phyloP scores from a whole-genome alignment of 2,329 filamentous ascomycete genomes.

The Trichophyton simii region DNA sequence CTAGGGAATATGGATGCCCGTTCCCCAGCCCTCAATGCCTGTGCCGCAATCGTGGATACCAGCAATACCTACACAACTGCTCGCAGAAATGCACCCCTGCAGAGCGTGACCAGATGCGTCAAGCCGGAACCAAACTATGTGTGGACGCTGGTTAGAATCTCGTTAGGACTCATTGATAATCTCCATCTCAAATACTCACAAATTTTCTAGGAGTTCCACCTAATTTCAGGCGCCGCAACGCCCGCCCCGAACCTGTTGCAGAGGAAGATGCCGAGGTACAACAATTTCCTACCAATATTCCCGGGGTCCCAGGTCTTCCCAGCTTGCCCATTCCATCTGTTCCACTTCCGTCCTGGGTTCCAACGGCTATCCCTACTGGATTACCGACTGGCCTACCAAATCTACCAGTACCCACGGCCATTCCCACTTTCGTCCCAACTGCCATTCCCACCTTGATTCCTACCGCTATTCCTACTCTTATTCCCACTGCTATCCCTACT shows the following conservation, averaged over 20 bases:
- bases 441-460: constrained; percentile 11
- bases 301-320: not conserved
- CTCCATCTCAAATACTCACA: not conserved
- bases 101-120: constrained; percentile 5
- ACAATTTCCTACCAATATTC: constrained; percentile 18
- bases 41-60: constrained; percentile 9
- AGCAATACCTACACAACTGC: constrained; percentile 6
- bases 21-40: constrained; percentile 7
- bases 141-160: constrained; percentile 6
- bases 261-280: constrained; percentile 20
- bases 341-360: not conserved
- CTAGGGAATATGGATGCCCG: constrained; percentile 6
- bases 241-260: not conserved
- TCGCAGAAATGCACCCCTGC: constrained; percentile 5
- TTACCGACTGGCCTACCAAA: not conserved
- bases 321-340: not conserved
- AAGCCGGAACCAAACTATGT: constrained; percentile 9
- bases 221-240: not conserved
- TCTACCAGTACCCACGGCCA: not conserved
- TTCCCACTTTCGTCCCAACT: constrained; percentile 6
- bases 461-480: not conserved
- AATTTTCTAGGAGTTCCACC: not conserved
- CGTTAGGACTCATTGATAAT: not conserved
- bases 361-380: not conserved
- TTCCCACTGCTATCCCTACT: not conserved